These are phyloP conservation scores for Bipolaris sorokiniana DNA, from an alignment of 2,329 filamentous ascomycete genomes.

Conservation along the genomic window DNA sequence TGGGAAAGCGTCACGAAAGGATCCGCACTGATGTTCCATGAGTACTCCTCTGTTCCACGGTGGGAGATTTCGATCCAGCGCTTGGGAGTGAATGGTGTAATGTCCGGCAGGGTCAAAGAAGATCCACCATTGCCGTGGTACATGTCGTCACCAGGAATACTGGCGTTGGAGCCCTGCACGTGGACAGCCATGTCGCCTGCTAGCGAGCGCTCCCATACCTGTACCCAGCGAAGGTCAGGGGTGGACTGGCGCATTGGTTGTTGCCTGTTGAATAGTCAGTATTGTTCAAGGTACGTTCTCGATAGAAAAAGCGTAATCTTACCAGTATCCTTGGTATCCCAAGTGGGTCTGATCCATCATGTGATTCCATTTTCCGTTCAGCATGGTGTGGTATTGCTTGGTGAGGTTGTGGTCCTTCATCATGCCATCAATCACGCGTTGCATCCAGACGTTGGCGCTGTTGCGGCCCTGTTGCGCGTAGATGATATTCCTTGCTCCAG, in stretches of 20 bases:
- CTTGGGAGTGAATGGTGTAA: constrained; percentile 44
- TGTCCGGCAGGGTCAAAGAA: constrained; percentile 38
- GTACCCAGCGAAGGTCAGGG: constrained; percentile 66
- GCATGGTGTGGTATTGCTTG: constrained; percentile 42
- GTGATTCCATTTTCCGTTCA: constrained; percentile 50
- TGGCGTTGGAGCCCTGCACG: constrained; percentile 70
- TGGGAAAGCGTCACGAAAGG: constrained; percentile 48
- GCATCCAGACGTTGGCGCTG: constrained; percentile 48
- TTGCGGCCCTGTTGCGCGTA: constrained; percentile 48
- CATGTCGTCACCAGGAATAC: constrained; percentile 69
- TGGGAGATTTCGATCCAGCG: constrained; percentile 49
- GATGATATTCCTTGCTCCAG: constrained; percentile 46
- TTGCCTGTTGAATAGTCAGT: constrained; percentile 57
- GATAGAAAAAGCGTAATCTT: constrained; percentile 30
- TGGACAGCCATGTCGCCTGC: constrained; percentile 68
- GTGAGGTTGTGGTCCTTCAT: constrained; percentile 47
- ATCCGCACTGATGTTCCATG: constrained; percentile 46
- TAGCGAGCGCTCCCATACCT: constrained; percentile 63
- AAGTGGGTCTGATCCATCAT: constrained; percentile 52
- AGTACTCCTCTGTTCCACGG: constrained; percentile 39
- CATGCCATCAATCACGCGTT: constrained; percentile 47
- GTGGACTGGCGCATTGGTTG: constrained; percentile 74
- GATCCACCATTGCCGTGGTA: constrained; percentile 60
- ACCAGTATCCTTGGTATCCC: constrained; percentile 51
- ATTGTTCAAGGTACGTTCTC: neutral